These are phyloP conservation scores for Marchantia paleacea DNA, from an alignment of 225 moss, liverwort and hornwort species.

Conservation along the genomic window DNA sequence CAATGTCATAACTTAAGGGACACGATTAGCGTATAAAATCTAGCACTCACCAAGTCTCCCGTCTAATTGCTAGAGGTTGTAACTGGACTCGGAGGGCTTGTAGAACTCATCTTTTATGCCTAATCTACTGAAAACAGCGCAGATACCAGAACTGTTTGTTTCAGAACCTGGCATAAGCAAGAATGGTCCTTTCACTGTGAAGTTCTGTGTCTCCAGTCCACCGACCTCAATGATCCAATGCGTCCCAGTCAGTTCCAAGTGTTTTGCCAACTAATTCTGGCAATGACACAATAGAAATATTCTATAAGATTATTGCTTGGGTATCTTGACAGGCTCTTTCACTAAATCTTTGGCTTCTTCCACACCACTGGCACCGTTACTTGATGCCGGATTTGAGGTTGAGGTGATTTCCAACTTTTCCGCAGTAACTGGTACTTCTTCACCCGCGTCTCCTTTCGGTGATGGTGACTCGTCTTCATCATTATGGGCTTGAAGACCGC, in stretches of 20 bases:
- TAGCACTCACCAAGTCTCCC: not conserved
- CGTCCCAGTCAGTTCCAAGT: not conserved
- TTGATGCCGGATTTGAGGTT: not conserved
- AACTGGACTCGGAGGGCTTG: not conserved
- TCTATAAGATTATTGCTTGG: not conserved
- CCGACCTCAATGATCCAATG: not conserved
- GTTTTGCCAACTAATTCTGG: not conserved
- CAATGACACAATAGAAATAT: too few species aligned
- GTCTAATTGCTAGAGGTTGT: not conserved
- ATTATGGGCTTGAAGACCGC: conserved; percentile 62
- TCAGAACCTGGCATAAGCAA: not conserved
- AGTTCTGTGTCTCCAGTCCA: not conserved
- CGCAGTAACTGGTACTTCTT: not conserved
- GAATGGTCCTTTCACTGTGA: not conserved
- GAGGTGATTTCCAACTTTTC: not conserved
- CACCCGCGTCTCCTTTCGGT: not conserved
- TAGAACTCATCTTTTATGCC: not conserved
- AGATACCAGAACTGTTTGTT: not conserved
- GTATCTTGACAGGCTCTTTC: conserved; percentile 20
- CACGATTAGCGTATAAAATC: not conserved
- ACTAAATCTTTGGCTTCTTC: conserved; percentile 18
- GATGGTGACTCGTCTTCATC: conserved; percentile 17
- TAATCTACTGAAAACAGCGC: not conserved
- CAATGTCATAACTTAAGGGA: not conserved
- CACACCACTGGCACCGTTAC: not conserved